Base-by-base conservation (phyloP, 2,329 filamentous ascomycete species). In the Exophiala lecanii-corni region DNA sequence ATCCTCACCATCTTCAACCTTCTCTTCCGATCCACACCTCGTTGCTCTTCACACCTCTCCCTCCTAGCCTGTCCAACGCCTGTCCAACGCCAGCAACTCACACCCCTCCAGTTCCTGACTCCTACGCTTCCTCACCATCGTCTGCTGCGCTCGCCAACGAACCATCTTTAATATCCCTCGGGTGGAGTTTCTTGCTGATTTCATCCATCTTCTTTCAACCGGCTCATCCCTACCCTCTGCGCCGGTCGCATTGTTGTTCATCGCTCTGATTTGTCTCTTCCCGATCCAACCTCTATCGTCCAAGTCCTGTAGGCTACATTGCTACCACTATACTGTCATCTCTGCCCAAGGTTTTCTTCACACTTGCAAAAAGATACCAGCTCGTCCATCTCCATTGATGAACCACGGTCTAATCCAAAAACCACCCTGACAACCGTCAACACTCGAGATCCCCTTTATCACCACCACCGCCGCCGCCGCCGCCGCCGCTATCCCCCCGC, bases 201-300 rank as follows among this genome's bases (percentile, higher is more conserved):
- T 35, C 19, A 9, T 39, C 38, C 16, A 6, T 9, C 7, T 33
- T n/a, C 30, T 9, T 6, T 7, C 30, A 6, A 7, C 15, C 16
- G 7, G 30, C 10, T 7, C 7, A 6, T 33, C 30, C 13, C 7
- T 12, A 6, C 30, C 13, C 7, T 12, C 23, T 31, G 49, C 49
- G 45, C 49, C 36, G 49, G 49, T 51, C 49, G 45, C 49, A 43
- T 45, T 25, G 39, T 21, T 35, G 30, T 19, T 10, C 36, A 41
- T 30, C 12, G 4, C 32, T 23, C 28, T 35, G 21, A 26, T 13
- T 7, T 6, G 10, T 33, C 16, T 17, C 30, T 33, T 13, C 30
- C 15, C 12, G 30, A 33, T 13, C 12, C 7, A 33, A 7, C 13
- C 10, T 17, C 30, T 33, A n/a, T 13, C 16, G 12, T 9, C 30